Evolutionary conservation across 495 filamentous ascomycete genomes (phyloP), one percentile per base, ranked within the genome.

Genomic region (Annulohypoxylon maeteangense): DNA sequence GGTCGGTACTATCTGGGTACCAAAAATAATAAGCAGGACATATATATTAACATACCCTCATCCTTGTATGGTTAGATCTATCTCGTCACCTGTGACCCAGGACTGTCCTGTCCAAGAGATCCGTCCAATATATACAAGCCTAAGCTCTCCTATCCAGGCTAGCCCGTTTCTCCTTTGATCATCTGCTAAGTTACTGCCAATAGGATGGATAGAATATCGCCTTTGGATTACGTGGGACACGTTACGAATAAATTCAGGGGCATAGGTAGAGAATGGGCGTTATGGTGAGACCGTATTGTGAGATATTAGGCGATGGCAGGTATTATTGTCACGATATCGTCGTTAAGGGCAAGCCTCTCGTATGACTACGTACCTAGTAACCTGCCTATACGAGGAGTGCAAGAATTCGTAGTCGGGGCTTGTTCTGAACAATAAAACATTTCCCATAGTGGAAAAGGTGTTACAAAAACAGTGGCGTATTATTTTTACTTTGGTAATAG

Each of bases 231-330:
- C 47, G 47, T 51, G 47, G 47, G 47, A 51, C 47, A 51, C 12
- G 47, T 51, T 51, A 29, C 47, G 23, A 51, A 29, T 51, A 51
- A 29, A 51, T 29, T 51, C 23, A 51, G 23, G 22, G 47, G 22
- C 12, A 27, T 22, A 50, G 45, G 14, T 22, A 14, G 45, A 50
- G 23, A 27, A 51, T 27, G n/a, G 47, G 10, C 8, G 25, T n/a
- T 27, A 5, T n/a, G 10, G 23, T 51, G 47, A 51, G 47, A 51
- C 47, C 23, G 23, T 29, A 29, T 51, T 51, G 47, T 51, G 47
- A 51, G 14, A 51, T 40, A 12, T 16, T 29, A 29, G 10, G n/a
- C 12, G 12, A 29, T 5, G 23, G 14, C 4, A 31, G 22, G 23
- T 51, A n/a, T 29, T 51, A 8, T 51, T n/a, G 47, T 29, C 29